Percentiles rank a stretch among this genome's conserved stretches.
These are phyloP conservation scores for Eremomyces bilateralis DNA, from an alignment of 495 filamentous ascomycete species.

Conservation along the genomic window DNA sequence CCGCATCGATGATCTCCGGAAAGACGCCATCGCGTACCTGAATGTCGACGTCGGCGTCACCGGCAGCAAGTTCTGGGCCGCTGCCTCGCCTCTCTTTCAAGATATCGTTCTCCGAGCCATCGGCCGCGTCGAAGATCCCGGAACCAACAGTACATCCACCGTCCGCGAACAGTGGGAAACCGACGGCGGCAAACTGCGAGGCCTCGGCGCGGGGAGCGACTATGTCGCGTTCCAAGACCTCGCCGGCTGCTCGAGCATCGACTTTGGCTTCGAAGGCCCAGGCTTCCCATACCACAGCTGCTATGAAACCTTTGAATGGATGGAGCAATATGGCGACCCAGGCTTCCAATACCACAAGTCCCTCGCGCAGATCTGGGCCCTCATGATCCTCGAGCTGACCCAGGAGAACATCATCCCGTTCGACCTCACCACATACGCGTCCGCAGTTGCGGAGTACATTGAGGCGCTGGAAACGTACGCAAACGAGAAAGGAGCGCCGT, in stretches of 20 bases:
- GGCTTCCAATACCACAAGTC: slow-evolving; percentile 62
- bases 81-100: slow-evolving; percentile 58
- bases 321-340: slow-evolving; percentile 56
- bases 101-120: slow-evolving; percentile 49
- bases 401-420: slow-evolving; percentile 67
- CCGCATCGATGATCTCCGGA: slow-evolving; percentile 31
- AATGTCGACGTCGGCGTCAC: slow-evolving; percentile 78
- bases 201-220: slow-evolving; percentile 64
- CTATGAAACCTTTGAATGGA: slow-evolving; percentile 79
- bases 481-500: slow-evolving; percentile 28
- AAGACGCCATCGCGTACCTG: slow-evolving; percentile 57
- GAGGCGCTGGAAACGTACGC: slow-evolving; percentile 45
- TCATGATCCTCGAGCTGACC: slow-evolving; percentile 69
- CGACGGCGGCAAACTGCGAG: slow-evolving; percentile 32
- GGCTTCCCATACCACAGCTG: slow-evolving; percentile 61
- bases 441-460: slow-evolving; percentile 35
- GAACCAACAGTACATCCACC: slow-evolving; percentile 46
- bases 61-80: slow-evolving; percentile 49
- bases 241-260: slow-evolving; percentile 74
- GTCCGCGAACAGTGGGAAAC: slow-evolving; percentile 56
- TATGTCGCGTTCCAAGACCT: slow-evolving; percentile 85
- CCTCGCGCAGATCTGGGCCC: slow-evolving; percentile 55
- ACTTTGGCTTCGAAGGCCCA: slow-evolving; percentile 53
- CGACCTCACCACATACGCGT: slow-evolving; percentile 57
- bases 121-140: slow-evolving; percentile 49